phyloP scores from a whole-genome alignment of 176 grass and related monocot species.

The Cymbopogon citratus region DNA sequence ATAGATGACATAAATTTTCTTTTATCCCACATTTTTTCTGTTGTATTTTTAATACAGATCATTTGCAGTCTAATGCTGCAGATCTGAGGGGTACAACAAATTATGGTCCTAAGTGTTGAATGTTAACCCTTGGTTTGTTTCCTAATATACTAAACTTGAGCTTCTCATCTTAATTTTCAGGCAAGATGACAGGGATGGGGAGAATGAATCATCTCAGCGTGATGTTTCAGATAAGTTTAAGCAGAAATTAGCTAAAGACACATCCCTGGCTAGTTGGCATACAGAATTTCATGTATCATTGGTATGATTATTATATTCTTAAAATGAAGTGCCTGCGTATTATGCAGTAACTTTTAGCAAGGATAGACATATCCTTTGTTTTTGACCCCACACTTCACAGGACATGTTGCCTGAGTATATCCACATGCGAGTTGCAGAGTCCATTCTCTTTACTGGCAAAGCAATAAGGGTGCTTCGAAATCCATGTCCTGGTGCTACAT shows the following conservation, averaged over 20 bases:
- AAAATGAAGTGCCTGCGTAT: constrained; percentile 5
- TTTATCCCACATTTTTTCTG: background rate
- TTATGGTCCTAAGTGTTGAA: background rate
- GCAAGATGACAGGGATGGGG: constrained; percentile 66
- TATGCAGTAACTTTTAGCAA: background rate
- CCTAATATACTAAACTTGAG: background rate
- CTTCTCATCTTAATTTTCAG: constrained; percentile 49
- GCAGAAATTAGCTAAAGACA: constrained; percentile 63
- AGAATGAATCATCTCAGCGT: constrained; percentile 48
- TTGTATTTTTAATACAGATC: background rate
- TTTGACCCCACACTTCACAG: constrained; percentile 42
- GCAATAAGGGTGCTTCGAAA: constrained; percentile 90
- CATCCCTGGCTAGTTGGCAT: constrained; percentile 75
- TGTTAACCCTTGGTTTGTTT: background rate
- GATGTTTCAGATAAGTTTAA: constrained; percentile 58
- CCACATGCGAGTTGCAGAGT: constrained; percentile 91
- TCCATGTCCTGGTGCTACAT: constrained; percentile 63
- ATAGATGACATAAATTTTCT: background rate
- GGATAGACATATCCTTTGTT: constrained; percentile 28
- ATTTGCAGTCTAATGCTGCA: constrained; percentile 6
- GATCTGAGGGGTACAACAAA: background rate
- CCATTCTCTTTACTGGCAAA: constrained; percentile 96
- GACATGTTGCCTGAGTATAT: constrained; percentile 97
- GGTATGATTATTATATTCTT: constrained; percentile 55
- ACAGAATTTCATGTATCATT: constrained; percentile 95